Evolutionary conservation across 2,329 filamentous ascomycete species (phyloP).

Genomic region (Dactylonectria estremocensis): DNA sequence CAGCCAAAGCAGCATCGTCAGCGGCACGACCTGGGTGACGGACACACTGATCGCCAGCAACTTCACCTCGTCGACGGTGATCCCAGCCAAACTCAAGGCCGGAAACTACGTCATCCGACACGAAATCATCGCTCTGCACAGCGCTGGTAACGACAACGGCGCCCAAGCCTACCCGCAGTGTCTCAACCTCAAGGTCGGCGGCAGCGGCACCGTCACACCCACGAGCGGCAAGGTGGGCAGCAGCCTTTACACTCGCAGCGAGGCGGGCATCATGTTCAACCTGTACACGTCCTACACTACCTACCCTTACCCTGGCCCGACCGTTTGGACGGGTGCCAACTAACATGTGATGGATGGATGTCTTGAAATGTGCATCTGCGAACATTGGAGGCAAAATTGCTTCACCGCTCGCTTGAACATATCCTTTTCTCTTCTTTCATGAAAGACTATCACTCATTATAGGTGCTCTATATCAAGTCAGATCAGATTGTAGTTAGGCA

Average conservation of each 20-base stretch:
- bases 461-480: too few species aligned
- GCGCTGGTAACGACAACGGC: slow-evolving; percentile 57
- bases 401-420: too few species aligned
- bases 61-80: slow-evolving; percentile 48
- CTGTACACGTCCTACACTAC: slow-evolving; percentile 39
- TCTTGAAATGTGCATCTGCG: too few species aligned
- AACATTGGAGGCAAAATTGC: too few species aligned
- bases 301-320: slow-evolving; percentile 42
- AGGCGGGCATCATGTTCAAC: slow-evolving; percentile 50
- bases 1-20: slow-evolving; percentile 66
- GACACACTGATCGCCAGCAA: slow-evolving; percentile 60
- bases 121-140: slow-evolving; percentile 66
- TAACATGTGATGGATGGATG: slow-evolving; percentile 4
- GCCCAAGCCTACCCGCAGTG: slow-evolving; percentile 68
- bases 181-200: slow-evolving; percentile 61
- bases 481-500: too few species aligned
- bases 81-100: slow-evolving; percentile 51
- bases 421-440: too few species aligned
- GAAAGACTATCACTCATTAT: too few species aligned
- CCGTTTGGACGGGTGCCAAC: slow-evolving; percentile 39
- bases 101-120: slow-evolving; percentile 64
- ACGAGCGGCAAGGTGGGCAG: slow-evolving; percentile 47
- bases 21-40: slow-evolving; percentile 53
- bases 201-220: slow-evolving; percentile 52
- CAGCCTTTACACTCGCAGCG: slow-evolving; percentile 43